These are phyloP conservation scores for Fusarium nygamai DNA, from an alignment of 2,329 filamentous ascomycete genomes.

Conservation along the genomic window DNA sequence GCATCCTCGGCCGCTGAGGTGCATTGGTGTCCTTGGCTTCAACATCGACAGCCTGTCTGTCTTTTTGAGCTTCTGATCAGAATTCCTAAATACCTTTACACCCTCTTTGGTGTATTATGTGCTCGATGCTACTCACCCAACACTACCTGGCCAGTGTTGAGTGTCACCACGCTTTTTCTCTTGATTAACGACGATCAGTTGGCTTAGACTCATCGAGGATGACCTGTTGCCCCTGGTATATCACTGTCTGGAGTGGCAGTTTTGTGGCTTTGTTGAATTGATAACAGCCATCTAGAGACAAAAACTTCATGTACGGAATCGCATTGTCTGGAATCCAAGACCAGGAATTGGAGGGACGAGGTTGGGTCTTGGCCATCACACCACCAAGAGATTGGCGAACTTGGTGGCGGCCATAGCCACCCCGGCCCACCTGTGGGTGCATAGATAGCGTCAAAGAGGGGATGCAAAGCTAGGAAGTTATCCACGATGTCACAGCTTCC, in stretches of 20 bases:
- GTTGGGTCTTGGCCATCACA: constrained; percentile 18
- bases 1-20: constrained; percentile 38
- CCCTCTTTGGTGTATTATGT: constrained; percentile 9
- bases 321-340: not conserved
- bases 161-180: constrained; percentile 2
- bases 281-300: not conserved
- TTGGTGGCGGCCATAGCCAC: constrained; percentile 22
- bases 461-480: constrained; percentile 1
- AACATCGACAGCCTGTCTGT: constrained; percentile 2
- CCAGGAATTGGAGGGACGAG: not conserved
- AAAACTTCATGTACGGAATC: not conserved
- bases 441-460: constrained; percentile 16
- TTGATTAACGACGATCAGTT: constrained; percentile 2
- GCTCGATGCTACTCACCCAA: constrained; percentile 6
- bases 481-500: constrained; percentile 19
- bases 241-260: not conserved
- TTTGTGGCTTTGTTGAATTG: not conserved
- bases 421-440: constrained; percentile 10
- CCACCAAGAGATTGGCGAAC: constrained; percentile 40
- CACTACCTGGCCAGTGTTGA: not conserved
- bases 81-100: constrained; percentile 17
- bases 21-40: constrained; percentile 31
- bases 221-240: not conserved
- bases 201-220: not conserved
- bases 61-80: constrained; percentile 5